Conservation (phyloP, 257 asterid genomes). For the Scutellaria minor region DNA sequence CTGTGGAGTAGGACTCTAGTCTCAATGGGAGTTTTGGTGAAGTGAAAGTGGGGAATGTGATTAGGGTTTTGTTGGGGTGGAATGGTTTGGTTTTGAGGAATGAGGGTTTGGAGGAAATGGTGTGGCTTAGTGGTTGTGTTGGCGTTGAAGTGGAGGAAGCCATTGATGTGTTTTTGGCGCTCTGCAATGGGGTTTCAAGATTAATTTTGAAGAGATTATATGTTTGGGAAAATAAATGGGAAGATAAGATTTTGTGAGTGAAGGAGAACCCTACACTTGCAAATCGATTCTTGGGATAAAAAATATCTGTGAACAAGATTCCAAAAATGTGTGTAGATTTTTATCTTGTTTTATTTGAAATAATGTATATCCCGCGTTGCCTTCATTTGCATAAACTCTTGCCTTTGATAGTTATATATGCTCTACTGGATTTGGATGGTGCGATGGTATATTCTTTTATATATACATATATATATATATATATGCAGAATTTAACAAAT, state of each 20-base stretch:
- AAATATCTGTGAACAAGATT: conserved; percentile 58
- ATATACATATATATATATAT: too few relatives aligned
- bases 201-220: background rate
- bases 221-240: background rate
- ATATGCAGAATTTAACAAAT: too few relatives aligned
- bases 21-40: conserved; percentile 30
- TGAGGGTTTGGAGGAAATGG: conserved; percentile 40
- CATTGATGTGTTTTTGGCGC: conserved; percentile 41
- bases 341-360: conserved; percentile 47
- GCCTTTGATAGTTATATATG: background rate
- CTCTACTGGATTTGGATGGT: too few relatives aligned
- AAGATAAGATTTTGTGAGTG: conserved; percentile 55
- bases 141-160: conserved; percentile 53
- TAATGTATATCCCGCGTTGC: conserved; percentile 23
- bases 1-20: conserved; percentile 42
- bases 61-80: conserved; percentile 30
- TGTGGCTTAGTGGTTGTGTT: conserved; percentile 33
- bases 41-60: conserved; percentile 36
- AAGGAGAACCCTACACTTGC: conserved; percentile 50
- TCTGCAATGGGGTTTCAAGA: background rate
- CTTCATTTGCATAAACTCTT: conserved; percentile 29
- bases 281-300: conserved; percentile 20
- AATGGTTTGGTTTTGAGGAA: conserved; percentile 40
- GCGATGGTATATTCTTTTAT: too few relatives aligned
- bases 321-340: conserved; percentile 57